Evolutionary conservation across 495 filamentous ascomycete genomes (phyloP), one percentile per base, ranked within the genome.

Genomic region (Pyrenopolyporus hunteri): DNA sequence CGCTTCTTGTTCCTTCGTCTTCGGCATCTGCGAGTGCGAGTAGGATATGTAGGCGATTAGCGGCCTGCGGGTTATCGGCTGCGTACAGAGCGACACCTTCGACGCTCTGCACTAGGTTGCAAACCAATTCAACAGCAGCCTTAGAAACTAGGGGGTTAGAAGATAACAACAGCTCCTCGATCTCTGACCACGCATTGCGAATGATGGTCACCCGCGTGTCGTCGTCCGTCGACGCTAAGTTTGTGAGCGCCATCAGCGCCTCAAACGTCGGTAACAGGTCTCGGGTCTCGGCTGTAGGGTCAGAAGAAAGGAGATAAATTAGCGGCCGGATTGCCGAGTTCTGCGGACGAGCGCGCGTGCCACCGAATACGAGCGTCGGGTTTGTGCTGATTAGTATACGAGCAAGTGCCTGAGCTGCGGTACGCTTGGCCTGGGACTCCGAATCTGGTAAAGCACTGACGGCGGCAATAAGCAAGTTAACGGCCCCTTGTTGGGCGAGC

Each of bases 251-350:
- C 52, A 98, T 85, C 10, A 98, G 81, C 1, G 89, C 82, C 70
- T 98, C 94, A 68, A 97, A 98, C 2, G 88, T 84, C 0, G 93
- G 91, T 5, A 97, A 81, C n/a, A 97, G 86, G 70, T 93, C 87
- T 37, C 88, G 84, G 0, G 85, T 82, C 10, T 89, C 88, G 17
- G 87, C 83, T 16, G 74, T 70, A 1, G 80, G 75, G 29, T 85
- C 79, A 5, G 81, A 75, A 1, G 76, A 70, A 11, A 98, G 80
- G 22, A 97, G 87, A 14, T 83, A 82, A 11, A 89, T 69, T 2
- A 98, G 82, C 11, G 93, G 91, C 1, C 89, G 84, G 52, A 97
- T 88, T 52, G 91, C 88, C 39, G 87, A 86, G 17, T 85, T 88
- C 36, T 89, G 77, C 2, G 92, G 85, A 1, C 86, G 84, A 13